Base-by-base conservation (phyloP, 441 rosid genomes). In the Euphorbia schlechtendalii region DNA sequence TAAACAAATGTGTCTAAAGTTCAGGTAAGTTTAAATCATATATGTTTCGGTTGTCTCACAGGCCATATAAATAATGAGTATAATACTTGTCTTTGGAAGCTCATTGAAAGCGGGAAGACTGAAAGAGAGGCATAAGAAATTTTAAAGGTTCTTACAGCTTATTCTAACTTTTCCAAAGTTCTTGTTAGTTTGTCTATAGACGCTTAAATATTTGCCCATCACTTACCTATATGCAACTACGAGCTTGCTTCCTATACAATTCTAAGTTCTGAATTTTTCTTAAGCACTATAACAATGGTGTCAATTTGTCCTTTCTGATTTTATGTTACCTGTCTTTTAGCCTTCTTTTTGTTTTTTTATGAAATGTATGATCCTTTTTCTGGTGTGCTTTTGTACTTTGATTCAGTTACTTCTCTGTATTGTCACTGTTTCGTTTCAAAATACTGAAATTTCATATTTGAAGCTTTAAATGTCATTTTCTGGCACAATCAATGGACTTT, bases 51-150 rank as follows among this genome's bases (percentile, higher is more conserved):
- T 70, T 56, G 36, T 69, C 74, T 69, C 67, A 63, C 84, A 92
- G 96, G 98, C 71, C 96, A 88, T 80, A 57, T 60, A 25, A 77
- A 59, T 54, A 88, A 92, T 76, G 90, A 77, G 70, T 79, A 84
- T 66, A 72, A 76, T 56, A 83, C 93, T 74, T 93, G 99, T 74
- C 69, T 88, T 51, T 87, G 96, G 95, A 80, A 75, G 83, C 79
- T 90, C 69, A 73, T 93, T 58, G 76, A 81, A 69, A 70, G 82
- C 63, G 92, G 91, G 69, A 88, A 76, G 79, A 84, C 82, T 65
- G 75, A 72, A 74, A 80, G 18, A 32, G 87, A 90, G 79, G 84
- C 93, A 12, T 69, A 71, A 40, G 81, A 84, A 76, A 15, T 82
- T 77, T 73, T 93, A 40, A 82, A 87, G 97, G 99, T 86, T 40